Evolutionary conservation across 768 basidiomycete species (phyloP).

Genomic region (Auriscalpium microsporum): DNA sequence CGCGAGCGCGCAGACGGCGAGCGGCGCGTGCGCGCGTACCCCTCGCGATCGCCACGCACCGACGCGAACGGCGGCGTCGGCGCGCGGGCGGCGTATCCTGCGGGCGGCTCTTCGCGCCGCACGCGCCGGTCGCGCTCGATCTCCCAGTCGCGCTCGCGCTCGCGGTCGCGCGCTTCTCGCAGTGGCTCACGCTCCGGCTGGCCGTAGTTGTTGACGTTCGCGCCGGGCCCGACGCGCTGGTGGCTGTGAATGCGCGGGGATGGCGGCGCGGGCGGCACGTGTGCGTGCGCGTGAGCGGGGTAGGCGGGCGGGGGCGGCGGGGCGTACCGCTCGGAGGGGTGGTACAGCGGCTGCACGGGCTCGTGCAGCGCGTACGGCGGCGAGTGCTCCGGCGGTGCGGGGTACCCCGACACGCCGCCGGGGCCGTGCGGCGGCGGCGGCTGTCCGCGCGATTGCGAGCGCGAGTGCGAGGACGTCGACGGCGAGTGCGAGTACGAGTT

Average conservation of each 20-base stretch:
- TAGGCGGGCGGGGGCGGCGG: neutral
- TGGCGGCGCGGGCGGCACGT: slow-evolving; percentile 14
- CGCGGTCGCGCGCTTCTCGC: slow-evolving; percentile 31
- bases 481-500: slow-evolving; percentile 5
- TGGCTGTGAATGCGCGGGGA: slow-evolving; percentile 47
- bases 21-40: slow-evolving; percentile 16
- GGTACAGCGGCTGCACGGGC: neutral
- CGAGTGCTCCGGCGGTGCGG: neutral
- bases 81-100: slow-evolving; percentile 8
- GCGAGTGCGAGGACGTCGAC: slow-evolving; percentile 27
- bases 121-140: slow-evolving; percentile 28
- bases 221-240: slow-evolving; percentile 58
- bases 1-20: slow-evolving; percentile 11
- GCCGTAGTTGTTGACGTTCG: slow-evolving; percentile 40
- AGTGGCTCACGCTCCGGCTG: slow-evolving; percentile 45
- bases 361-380: neutral
- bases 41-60: slow-evolving; percentile 13
- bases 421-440: neutral
- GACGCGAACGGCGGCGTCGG: no score
- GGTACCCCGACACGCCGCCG: neutral
- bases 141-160: slow-evolving; percentile 27
- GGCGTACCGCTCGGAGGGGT: neutral
- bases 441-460: slow-evolving; percentile 15
- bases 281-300: neutral
- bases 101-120: slow-evolving; percentile 15